Percentiles rank a stretch among this genome's conserved stretches.
Evolutionary conservation across 495 filamentous ascomycete species (phyloP).

Genomic region (Penicillium robsamsonii): DNA sequence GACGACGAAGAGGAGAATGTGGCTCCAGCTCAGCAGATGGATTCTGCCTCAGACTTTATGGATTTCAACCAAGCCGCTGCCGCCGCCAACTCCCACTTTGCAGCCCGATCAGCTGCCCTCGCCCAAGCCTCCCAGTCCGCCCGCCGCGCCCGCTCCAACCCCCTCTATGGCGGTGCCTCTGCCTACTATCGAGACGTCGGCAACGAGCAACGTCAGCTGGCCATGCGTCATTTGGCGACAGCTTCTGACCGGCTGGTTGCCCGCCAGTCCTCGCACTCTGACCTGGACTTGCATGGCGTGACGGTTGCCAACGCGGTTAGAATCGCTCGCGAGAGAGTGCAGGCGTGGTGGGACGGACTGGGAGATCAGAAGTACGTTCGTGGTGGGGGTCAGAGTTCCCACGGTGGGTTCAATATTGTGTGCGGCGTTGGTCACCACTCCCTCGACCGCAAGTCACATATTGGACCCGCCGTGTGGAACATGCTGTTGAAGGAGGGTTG

Average conservation of each 20-base stretch:
- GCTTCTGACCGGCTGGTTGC: constrained; percentile 63
- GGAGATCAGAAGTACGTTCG: constrained; percentile 55
- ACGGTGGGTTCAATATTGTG: constrained; percentile 65
- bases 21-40: constrained; percentile 3
- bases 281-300: constrained; percentile 81
- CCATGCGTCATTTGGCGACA: constrained; percentile 41
- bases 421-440: constrained; percentile 80
- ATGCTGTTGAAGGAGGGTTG: constrained; percentile 77
- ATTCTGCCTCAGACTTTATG: constrained; percentile 7
- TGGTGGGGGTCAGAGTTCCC: constrained; percentile 39
- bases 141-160: constrained; percentile 62
- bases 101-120: constrained; percentile 49
- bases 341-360: constrained; percentile 75
- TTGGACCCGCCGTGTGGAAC: constrained; percentile 78
- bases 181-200: constrained; percentile 62
- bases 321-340: constrained; percentile 66
- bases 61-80: constrained; percentile 29
- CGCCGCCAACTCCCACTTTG: constrained; percentile 38
- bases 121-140: constrained; percentile 59
- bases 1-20: constrained; percentile 28
- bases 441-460: constrained; percentile 65
- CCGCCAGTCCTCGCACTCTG: constrained; percentile 52
- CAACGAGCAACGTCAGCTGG: constrained; percentile 49
- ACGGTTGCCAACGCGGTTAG: constrained; percentile 73
- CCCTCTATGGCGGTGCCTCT: constrained; percentile 62